Evolutionary conservation across 2,329 filamentous ascomycete genomes (phyloP).

Genomic region (Rutstroemia sp.): DNA sequence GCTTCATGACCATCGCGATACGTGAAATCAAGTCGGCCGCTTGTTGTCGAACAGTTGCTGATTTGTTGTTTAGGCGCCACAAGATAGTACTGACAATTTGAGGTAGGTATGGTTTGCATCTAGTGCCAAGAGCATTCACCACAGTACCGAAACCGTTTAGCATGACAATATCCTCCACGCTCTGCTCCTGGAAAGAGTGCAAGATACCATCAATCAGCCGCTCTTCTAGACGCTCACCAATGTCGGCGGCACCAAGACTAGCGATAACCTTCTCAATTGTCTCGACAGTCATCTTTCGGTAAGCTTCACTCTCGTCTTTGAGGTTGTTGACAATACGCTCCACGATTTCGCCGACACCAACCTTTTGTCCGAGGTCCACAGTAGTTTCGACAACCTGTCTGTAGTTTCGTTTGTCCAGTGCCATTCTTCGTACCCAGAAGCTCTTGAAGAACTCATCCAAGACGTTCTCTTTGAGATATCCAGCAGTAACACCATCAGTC

Average conservation of each 20-base stretch:
- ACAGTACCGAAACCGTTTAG: constrained; percentile 97
- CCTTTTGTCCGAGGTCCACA: constrained; percentile 93
- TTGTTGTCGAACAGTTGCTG: constrained; percentile 91
- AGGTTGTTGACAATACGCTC: constrained; percentile 90
- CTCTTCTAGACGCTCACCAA: constrained; percentile 87
- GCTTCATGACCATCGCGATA: constrained; percentile 98
- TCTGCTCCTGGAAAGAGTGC: constrained; percentile 96
- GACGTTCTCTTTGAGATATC: constrained; percentile 91
- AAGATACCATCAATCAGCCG: constrained; percentile 91
- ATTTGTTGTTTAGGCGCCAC: constrained; percentile 97
- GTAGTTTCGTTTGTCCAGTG: constrained; percentile 94
- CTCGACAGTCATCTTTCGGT: constrained; percentile 98
- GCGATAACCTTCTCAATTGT: constrained; percentile 96
- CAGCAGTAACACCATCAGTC: constrained; percentile 89
- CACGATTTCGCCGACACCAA: constrained; percentile 92
- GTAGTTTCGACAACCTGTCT: constrained; percentile 97
- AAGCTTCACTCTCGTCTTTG: constrained; percentile 96
- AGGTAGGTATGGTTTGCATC: constrained; percentile 92
- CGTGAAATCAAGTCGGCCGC: constrained; percentile 93
- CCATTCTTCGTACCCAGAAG: constrained; percentile 97
- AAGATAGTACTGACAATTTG: constrained; percentile 97
- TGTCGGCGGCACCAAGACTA: constrained; percentile 85
- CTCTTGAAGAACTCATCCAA: constrained; percentile 96
- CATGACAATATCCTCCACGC: constrained; percentile 90
- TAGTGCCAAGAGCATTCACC: constrained; percentile 85